Base-by-base conservation (phyloP, 2,329 filamentous ascomycete genomes). In the Botryotinia convoluta region DNA sequence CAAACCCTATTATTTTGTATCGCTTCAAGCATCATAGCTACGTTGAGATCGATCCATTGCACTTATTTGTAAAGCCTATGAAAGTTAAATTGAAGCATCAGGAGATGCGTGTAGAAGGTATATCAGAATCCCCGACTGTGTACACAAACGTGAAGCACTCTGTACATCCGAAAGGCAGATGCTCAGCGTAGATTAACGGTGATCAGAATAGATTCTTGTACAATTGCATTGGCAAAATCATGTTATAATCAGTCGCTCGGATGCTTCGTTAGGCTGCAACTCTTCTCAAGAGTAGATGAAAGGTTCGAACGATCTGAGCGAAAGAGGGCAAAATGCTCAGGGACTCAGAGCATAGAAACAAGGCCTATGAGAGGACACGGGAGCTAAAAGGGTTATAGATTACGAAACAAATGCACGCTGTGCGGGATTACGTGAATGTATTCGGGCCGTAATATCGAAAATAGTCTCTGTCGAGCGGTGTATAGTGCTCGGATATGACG, bases 41-140 rank as follows among this genome's bases (percentile, higher is more conserved):
- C 26, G 10, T 0, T 3, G 48, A n/a, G 26, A 26, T n/a, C 10
- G 12, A n/a, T n/a, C 4, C 26, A 16, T 6, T 12, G 12, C 4
- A n/a, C 12, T 14, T 51, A 51, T 51, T n/a, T n/a, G 1, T 7
- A 51, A 20, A 37, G 12, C 1, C 14, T 67, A 3, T 12, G 22
- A 7, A 51, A 37, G 22, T 51, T 18, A 3, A 67, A 14, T 32
- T 35, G 9, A 6, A 16, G 20, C 6, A 4, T n/a, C 1, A 14
- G 22, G 4, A 54, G 22, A 12, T 14, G 22, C 20, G 29, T 18
- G 7, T 67, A 2, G 22, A 37, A 10, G 22, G 6, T 7, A 39
- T 67, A 35, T 9, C 37, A n/a, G 32, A 67, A 37, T 10, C 3
- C 5, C 10, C 3, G 22, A n/a, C n/a, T 20, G 3, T 20, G 12